Evolutionary conservation across 345 rosid genomes (phyloP).

Genomic region (Bruguiera gymnorhiza): DNA sequence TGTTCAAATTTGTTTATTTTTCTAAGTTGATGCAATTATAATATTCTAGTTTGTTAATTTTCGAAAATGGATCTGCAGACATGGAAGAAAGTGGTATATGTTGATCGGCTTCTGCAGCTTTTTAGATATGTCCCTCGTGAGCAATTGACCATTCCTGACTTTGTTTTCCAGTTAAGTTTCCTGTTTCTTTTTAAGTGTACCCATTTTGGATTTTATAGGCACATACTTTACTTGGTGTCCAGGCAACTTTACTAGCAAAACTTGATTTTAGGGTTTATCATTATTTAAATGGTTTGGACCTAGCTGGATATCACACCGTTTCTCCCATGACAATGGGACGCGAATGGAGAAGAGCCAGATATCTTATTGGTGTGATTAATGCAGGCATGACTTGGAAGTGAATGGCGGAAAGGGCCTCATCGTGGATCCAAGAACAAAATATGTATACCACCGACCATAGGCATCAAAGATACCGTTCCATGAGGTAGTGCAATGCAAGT

Average conservation of each 20-base stretch:
- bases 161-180: conserved; percentile 89
- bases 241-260: not conserved
- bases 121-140: conserved; percentile 95
- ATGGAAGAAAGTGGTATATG: conserved; percentile 93
- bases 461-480: not conserved
- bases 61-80: conserved; percentile 42
- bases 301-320: no score
- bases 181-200: conserved; percentile 15
- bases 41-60: conserved; percentile 2
- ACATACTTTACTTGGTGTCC: not conserved
- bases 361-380: conserved; percentile 9
- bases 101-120: conserved; percentile 75
- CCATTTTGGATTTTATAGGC: not conserved
- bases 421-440: conserved; percentile 85
- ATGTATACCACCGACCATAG: conserved; percentile 84
- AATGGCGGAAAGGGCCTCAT: conserved; percentile 95
- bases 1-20: conserved; percentile 12
- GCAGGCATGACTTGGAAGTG: conserved; percentile 98
- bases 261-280: no score
- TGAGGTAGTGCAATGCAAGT: no score
- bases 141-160: conserved; percentile 95
- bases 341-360: conserved; percentile 11
- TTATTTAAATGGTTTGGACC: no score
- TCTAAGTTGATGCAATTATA: not conserved
- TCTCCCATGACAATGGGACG: not conserved